A percentile compares a stretch with the other conserved stretches of the same genome.
phyloP scores from a whole-genome alignment of 257 asterid genomes.

The Solanum ahanhuiri region DNA sequence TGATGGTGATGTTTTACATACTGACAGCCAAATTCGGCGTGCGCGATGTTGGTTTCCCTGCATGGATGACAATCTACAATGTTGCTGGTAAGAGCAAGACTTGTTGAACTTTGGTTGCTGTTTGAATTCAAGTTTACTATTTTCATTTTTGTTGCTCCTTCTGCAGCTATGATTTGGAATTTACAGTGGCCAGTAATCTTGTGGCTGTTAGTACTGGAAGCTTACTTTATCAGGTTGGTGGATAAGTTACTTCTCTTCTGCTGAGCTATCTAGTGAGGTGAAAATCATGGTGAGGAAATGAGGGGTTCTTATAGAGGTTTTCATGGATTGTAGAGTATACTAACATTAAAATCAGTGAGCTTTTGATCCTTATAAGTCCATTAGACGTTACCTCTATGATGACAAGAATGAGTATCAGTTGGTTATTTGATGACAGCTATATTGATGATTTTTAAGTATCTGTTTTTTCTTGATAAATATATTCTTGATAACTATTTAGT shows the following conservation, averaged over 20 bases:
- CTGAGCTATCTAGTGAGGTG: background rate
- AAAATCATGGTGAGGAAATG: background rate
- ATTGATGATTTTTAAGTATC: background rate
- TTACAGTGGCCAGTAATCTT: slow-evolving; percentile 81
- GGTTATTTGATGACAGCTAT: background rate
- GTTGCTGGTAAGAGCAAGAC: slow-evolving; percentile 57
- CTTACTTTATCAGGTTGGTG: slow-evolving; percentile 82
- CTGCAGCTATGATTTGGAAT: slow-evolving; percentile 86
- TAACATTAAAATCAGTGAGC: background rate
- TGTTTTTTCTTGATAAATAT: background rate
- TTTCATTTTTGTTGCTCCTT: slow-evolving; percentile 17
- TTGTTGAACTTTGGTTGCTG: background rate
- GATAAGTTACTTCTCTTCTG: background rate
- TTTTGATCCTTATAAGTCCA: background rate
- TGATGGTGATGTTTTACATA: slow-evolving; percentile 63
- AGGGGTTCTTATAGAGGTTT: background rate
- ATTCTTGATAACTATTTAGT: background rate
- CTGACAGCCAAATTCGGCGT: slow-evolving; percentile 91
- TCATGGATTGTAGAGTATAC: background rate
- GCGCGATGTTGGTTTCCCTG: slow-evolving; percentile 99
- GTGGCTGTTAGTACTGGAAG: slow-evolving; percentile 95
- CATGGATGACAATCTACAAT: slow-evolving; percentile 85
- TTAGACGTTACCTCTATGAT: background rate
- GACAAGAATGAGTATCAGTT: background rate
- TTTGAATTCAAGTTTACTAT: background rate